phyloP scores from a whole-genome alignment of 345 rosid species.

The Mangifera indica region DNA sequence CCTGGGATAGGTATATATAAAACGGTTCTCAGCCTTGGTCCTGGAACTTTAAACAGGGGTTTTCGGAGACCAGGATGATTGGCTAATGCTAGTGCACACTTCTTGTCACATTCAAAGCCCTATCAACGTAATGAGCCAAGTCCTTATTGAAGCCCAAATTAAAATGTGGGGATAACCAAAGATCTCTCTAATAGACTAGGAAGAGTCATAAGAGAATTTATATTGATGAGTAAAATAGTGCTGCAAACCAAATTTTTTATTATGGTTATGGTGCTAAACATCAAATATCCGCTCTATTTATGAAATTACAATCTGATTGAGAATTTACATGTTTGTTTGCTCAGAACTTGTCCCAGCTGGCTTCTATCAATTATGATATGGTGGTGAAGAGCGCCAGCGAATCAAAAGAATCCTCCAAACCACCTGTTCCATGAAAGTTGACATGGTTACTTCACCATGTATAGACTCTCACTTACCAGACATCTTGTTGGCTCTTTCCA shows the following conservation, averaged over 20 bases:
- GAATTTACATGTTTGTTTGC: conserved; percentile 3
- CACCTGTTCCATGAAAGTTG: conserved; percentile 35
- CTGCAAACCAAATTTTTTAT: too few species aligned
- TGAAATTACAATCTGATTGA: neutral
- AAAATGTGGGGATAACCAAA: neutral
- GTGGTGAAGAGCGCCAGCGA: conserved; percentile 57
- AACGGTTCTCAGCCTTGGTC: too few species aligned
- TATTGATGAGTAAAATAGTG: too few species aligned
- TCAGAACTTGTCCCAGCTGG: conserved; percentile 89
- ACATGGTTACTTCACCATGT: neutral
- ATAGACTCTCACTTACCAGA: neutral
- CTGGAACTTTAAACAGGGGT: too few species aligned
- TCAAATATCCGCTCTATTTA: neutral
- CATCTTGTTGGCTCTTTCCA: neutral
- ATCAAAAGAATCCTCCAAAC: conserved; percentile 48
- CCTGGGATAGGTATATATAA: too few species aligned
- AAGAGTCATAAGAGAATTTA: too few species aligned
- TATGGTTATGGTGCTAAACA: neutral
- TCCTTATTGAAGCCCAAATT: neutral
- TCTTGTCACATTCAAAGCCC: neutral
- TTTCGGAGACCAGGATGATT: neutral
- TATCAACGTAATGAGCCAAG: neutral
- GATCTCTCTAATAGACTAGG: neutral
- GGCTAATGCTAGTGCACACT: neutral
- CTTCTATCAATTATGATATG: conserved; percentile 86